Evolutionary conservation across 441 rosid genomes (phyloP), one percentile per base, ranked within the genome.

Genomic region (Populus hybrid): DNA sequence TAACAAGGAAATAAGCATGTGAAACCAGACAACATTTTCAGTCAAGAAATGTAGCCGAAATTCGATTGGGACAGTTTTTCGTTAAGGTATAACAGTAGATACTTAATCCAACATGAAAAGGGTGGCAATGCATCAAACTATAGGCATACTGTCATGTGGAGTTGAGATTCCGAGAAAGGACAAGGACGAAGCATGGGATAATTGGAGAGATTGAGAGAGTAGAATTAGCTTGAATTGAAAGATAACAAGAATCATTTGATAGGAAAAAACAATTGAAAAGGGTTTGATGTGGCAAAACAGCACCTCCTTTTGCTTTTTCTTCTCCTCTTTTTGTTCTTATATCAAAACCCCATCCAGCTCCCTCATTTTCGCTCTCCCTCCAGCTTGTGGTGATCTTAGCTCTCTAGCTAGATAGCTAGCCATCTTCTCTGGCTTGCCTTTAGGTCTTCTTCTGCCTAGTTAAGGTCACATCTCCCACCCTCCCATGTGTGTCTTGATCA

Each of bases 101-200:
- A 26, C 79, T n/a, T 75, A 50, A n/a, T 76, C 35, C 36, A 74
- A 74, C 80, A 75, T 79, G 81, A 16, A 69, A 77, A 73, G 75
- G 74, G 10, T 28, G 74, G 75, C 40, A 80, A 83, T 78, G 85
- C 70, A 74, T 80, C 79, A 77, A 74, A 30, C 3, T 81, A 81
- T 71, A 79, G 67, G 36, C 38, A 10, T 24, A 16, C 70, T 2
- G 76, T 84, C 84, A 84, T 80, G 82, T 87, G 82, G 73, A 67
- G 40, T 57, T 18, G 66, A 70, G 83, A 87, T 84, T 84, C 85
- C 81, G 36, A 84, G 88, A 84, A 86, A 87, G 86, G 81, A 85
- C 82, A 79, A 69, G 63, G 74, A 76, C 30, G 85, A 90, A 86
- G 88, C 71, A 86, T 87, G 84, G 89, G 85, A 88, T 85, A 82